Base-by-base conservation (phyloP, 495 filamentous ascomycete genomes). In the Penicillium steckii region DNA sequence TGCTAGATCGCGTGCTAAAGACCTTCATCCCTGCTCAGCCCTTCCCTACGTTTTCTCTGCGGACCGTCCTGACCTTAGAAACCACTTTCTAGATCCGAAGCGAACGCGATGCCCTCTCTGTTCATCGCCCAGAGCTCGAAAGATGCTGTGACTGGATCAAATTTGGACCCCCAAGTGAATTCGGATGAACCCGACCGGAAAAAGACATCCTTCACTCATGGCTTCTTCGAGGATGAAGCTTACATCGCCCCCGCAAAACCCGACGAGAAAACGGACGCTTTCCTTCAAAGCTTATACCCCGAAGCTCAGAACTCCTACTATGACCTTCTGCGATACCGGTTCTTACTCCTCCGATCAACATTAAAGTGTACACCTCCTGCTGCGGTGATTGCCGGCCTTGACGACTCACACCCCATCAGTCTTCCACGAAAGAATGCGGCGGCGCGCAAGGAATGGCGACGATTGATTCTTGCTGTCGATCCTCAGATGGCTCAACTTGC, bases 401-500 rank as follows among this genome's bases (percentile, higher is more conserved):
- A 82, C 43, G 60, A 72, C 41, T 71, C 78, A 9, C 81, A 87
- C 59, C 81, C 80, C 7, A 84, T 78, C 27, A 71, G 75, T 42
- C 74, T 86, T 4, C 78, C 76, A 1, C 59, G 65, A 5, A 71
- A 61, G 75, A 58, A 79, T 61, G 30, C 69, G 53, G 42, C 54
- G 44, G 55, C 75, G 50, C 50, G 69, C 50, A 68, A 76, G 65
- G 46, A 79, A 71, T 78, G 74, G 79, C 57, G 73, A 48, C 60
- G 82, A 57, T 74, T 80, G 22, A 37, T 84, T 48, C 50, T 80
- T 56, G 44, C 72, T 67, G 68, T 81, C 5, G 80, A 85, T 43
- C 90, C 90, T 7, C 67, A 78, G 13, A 85, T 86, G 9, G 81
- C 75, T 0, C 88, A 91, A 59, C 59, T 93, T 15, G 85, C 84